Conservation (phyloP, 345 rosid genomes). For the Moricandia moricandioides region DNA sequence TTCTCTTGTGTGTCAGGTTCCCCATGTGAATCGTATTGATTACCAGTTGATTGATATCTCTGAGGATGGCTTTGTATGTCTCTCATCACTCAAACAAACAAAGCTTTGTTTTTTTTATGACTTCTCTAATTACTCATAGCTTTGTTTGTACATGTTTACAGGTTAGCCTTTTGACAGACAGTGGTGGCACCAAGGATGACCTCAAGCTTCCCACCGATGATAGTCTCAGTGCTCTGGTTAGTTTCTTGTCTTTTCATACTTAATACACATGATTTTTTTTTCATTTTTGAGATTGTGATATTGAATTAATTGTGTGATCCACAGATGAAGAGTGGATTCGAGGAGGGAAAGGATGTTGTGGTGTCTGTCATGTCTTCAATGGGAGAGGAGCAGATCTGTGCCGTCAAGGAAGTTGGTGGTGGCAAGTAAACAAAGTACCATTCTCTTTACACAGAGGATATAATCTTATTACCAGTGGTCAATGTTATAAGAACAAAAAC, state of each 20-base stretch:
- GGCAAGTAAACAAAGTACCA: slow-evolving; percentile 39
- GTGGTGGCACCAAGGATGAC: slow-evolving; percentile 70
- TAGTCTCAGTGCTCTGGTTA: slow-evolving; percentile 55
- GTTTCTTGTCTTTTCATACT: not conserved
- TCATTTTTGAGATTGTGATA: not conserved
- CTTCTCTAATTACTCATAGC: not conserved
- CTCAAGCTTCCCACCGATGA: slow-evolving; percentile 83
- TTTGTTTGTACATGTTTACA: slow-evolving; percentile 13
- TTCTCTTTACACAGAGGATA: slow-evolving; percentile 20
- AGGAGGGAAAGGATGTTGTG: slow-evolving; percentile 72
- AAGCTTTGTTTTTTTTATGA: not conserved
- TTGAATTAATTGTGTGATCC: not conserved
- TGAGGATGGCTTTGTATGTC: slow-evolving; percentile 76
- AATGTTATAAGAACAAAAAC: slow-evolving; percentile 21
- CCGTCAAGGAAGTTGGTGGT: slow-evolving; percentile 74
- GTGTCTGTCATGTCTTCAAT: slow-evolving; percentile 80
- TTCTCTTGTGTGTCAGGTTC: slow-evolving; percentile 44
- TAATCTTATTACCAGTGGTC: slow-evolving; percentile 20
- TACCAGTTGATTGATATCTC: slow-evolving; percentile 81
- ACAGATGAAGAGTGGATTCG: slow-evolving; percentile 74
- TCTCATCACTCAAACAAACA: not conserved
- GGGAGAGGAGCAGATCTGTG: slow-evolving; percentile 94
- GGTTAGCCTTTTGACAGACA: slow-evolving; percentile 76
- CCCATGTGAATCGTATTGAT: slow-evolving; percentile 69
- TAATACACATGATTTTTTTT: not conserved